These are phyloP conservation scores for Acer campestre DNA, from an alignment of 345 rosid species.

Conservation along the genomic window DNA sequence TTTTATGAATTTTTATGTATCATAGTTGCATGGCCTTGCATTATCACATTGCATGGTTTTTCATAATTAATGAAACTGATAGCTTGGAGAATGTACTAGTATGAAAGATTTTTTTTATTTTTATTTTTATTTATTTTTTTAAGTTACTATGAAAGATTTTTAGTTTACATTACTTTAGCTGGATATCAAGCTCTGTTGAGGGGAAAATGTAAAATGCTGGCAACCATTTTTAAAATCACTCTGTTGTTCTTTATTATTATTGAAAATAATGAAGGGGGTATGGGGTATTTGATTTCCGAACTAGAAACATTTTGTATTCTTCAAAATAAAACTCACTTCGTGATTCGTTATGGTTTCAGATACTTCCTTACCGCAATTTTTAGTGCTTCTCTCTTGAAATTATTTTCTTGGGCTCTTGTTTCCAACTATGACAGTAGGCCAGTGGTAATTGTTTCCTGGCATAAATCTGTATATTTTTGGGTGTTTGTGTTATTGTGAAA, in stretches of 20 bases:
- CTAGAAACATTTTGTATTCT: background rate
- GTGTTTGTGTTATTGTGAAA: background rate
- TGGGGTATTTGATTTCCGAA: background rate
- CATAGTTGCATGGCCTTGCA: background rate
- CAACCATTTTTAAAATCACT: background rate
- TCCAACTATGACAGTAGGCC: background rate
- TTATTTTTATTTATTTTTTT: no score
- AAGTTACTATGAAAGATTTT: background rate
- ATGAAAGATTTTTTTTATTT: no score
- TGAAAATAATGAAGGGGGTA: background rate
- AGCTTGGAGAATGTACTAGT: background rate
- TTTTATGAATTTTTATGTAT: background rate
- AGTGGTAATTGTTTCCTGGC: background rate
- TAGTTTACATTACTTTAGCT: background rate
- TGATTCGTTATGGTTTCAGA: background rate
- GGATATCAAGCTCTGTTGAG: background rate
- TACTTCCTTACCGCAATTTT: no score
- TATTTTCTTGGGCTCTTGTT: background rate
- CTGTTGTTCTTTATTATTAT: background rate
- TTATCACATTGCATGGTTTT: background rate
- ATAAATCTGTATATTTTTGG: background rate
- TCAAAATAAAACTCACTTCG: background rate
- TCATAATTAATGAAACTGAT: background rate
- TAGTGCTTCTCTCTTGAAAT: background rate
- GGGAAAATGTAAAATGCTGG: background rate